Evolutionary conservation across 2,329 filamentous ascomycete species (phyloP), one percentile per base, ranked within the genome.

Genomic region (Sporothrix curviconia): DNA sequence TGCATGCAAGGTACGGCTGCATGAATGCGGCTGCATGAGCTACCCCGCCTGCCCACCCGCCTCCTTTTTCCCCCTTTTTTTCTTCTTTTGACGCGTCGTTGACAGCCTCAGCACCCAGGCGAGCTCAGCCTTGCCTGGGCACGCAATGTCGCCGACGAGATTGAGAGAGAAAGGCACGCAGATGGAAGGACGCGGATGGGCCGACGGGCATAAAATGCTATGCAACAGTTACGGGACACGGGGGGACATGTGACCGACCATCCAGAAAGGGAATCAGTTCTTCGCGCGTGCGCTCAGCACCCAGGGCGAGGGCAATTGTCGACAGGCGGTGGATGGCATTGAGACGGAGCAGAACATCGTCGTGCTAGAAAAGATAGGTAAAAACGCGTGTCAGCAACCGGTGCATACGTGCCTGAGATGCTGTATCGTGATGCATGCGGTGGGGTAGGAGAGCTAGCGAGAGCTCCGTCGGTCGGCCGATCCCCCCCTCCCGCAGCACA

Each of bases 221-320:
- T 32, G 30, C 11, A 52, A 42, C 17, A 47, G 19, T 6, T 6
- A 32, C 11, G 28, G 28, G 28, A 6, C 28, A 32, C n/a, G n/a
- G 34, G n/a, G 59, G 56, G 24, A 63, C 57, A 52, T 44, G 44
- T 47, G 63, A 79, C 89, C 78, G 78, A 97, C 94, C 94, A 75
- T 99, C 95, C 70, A 99, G 84, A 74, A 99, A 99, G 67, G 95
- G 95, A 77, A 99, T 96, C 70, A 99, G 84, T 80, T 99, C 94
- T 69, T 99, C 92, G 72, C 94, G 87, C 71, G 94, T 99, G 75
- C 94, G 88, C 79, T 99, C 94, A 63, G 94, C 85, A 69, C 94
- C 94, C 64, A 99, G 80, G 67, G 94, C 94, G 66, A 99, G 86
- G 69, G 95, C 94, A 77, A 99, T 99, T 63, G 94, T 99, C 59